Percentiles rank a stretch among this genome's conserved stretches.
Conservation (phyloP, 768 basidiomycete genomes). For the Lactifluus pinguis region DNA sequence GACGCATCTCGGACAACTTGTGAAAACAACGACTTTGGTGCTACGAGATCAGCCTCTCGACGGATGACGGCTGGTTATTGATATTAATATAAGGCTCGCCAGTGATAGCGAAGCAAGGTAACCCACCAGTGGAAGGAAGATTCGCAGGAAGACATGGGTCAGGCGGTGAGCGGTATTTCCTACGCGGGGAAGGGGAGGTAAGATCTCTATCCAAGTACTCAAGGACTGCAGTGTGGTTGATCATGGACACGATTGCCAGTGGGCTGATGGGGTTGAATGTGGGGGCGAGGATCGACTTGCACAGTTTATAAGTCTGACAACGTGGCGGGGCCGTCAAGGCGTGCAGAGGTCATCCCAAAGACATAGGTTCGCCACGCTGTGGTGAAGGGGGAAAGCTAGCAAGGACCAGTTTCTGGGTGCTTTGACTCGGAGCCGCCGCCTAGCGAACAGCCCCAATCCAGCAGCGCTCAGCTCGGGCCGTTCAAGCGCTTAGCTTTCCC, state of each 20-base stretch:
- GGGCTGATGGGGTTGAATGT: background rate
- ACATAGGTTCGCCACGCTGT: background rate
- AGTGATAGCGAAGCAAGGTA: background rate
- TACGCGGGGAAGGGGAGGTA: background rate
- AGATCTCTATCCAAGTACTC: conserved; percentile 4
- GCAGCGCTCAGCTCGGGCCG: too few relatives aligned
- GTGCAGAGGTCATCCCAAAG: background rate
- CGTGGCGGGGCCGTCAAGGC: background rate
- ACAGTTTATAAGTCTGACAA: background rate
- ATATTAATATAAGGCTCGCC: conserved; percentile 9
- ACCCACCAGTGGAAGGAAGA: conserved; percentile 57
- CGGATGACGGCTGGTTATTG: conserved; percentile 49
- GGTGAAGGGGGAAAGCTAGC: too few relatives aligned
- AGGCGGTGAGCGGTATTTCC: conserved; percentile 35
- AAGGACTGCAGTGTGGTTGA: conserved; percentile 15
- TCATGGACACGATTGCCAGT: conserved; percentile 6
- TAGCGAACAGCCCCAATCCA: too few relatives aligned
- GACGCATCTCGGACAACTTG: conserved; percentile 33
- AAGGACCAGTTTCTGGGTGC: too few relatives aligned
- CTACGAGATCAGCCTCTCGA: conserved; percentile 57
- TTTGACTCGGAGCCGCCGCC: too few relatives aligned
- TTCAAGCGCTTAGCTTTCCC: too few relatives aligned
- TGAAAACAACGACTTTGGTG: conserved; percentile 46
- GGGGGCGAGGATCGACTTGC: background rate
- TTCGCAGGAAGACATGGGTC: conserved; percentile 57